phyloP scores from a whole-genome alignment of 1,284 basidiomycete genomes.

The Sanghuangporus weigelae region DNA sequence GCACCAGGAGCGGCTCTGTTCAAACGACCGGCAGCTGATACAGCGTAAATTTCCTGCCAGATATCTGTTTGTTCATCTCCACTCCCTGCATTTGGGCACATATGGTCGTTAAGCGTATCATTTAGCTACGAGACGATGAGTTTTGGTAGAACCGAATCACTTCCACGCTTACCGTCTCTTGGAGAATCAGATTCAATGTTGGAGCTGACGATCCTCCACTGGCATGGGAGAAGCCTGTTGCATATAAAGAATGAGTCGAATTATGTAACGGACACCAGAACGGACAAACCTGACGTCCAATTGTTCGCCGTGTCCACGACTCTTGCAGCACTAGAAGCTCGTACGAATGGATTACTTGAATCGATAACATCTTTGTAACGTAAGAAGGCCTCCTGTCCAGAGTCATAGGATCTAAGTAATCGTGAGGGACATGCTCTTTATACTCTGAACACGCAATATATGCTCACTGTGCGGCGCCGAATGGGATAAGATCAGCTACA shows the following conservation, averaged over 20 bases:
- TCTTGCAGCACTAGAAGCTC: conserved; percentile 54
- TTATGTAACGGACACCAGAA: neutral
- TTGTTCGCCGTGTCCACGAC: conserved; percentile 66
- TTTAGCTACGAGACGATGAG: conserved; percentile 39
- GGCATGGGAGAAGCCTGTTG: conserved; percentile 18
- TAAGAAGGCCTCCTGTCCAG: conserved; percentile 43
- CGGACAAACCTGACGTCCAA: conserved; percentile 57
- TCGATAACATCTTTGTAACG: conserved; percentile 50
- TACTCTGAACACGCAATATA: neutral
- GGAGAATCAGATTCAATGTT: conserved; percentile 35
- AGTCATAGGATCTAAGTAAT: conserved; percentile 40
- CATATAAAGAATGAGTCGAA: neutral
- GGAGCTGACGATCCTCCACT: conserved; percentile 9
- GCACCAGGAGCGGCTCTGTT: conserved; percentile 60
- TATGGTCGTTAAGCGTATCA: conserved; percentile 67
- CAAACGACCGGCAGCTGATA: conserved; percentile 54
- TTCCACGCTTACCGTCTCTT: conserved; percentile 39
- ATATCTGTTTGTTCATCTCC: conserved; percentile 37
- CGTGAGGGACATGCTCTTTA: neutral
- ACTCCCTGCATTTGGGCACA: conserved; percentile 58
- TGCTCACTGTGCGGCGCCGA: conserved; percentile 70
- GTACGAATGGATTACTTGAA: conserved; percentile 54
- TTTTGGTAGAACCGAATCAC: neutral
- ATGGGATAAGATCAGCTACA: conserved; percentile 54
- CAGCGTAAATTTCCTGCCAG: conserved; percentile 55